Percentiles rank a stretch among this genome's conserved stretches.
phyloP scores from a whole-genome alignment of 129 eudicot genomes.

The Chrysanthemum lavandulifolium region DNA sequence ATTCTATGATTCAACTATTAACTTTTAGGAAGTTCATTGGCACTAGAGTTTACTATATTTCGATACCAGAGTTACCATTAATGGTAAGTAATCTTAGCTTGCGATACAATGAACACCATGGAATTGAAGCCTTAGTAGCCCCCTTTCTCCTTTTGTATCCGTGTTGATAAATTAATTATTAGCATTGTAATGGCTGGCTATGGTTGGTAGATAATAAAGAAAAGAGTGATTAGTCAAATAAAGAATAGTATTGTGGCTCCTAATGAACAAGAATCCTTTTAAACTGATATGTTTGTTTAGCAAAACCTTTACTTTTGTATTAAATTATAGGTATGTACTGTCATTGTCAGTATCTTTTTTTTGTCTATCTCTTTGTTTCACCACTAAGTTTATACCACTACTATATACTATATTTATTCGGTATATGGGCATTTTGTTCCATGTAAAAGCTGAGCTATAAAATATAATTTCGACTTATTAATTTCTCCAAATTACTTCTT shows the following conservation, averaged over 20 bases:
- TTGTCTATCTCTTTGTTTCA: slow-evolving; percentile 1
- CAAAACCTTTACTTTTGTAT: slow-evolving; percentile 22
- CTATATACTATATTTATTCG: neutral
- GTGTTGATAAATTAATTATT: neutral
- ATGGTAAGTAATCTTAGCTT: neutral
- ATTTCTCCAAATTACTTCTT: no score
- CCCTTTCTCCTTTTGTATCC: slow-evolving; percentile 11
- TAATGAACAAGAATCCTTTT: slow-evolving; percentile 23
- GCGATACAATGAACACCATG: slow-evolving; percentile 3
- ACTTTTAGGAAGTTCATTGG: slow-evolving; percentile 12
- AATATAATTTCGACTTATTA: no score
- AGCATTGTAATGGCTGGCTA: slow-evolving; percentile 1
- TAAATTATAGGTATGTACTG: slow-evolving; percentile 19
- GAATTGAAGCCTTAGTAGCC: neutral
- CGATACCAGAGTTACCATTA: slow-evolving; percentile 13
- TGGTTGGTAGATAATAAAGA: slow-evolving; percentile 17
- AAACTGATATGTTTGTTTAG: slow-evolving; percentile 26
- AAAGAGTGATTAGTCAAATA: slow-evolving; percentile 21
- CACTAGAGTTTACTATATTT: slow-evolving; percentile 9
- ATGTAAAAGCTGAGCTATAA: neutral
- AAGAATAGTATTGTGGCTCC: slow-evolving; percentile 9
- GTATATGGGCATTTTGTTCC: neutral
- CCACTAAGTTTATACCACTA: slow-evolving; percentile 14
- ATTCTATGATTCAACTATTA: slow-evolving; percentile 2
- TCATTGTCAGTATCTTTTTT: slow-evolving; percentile 20